These are phyloP conservation scores for Starmera pachycereana DNA, from an alignment of 805 yeast species.

Conservation along the genomic window DNA sequence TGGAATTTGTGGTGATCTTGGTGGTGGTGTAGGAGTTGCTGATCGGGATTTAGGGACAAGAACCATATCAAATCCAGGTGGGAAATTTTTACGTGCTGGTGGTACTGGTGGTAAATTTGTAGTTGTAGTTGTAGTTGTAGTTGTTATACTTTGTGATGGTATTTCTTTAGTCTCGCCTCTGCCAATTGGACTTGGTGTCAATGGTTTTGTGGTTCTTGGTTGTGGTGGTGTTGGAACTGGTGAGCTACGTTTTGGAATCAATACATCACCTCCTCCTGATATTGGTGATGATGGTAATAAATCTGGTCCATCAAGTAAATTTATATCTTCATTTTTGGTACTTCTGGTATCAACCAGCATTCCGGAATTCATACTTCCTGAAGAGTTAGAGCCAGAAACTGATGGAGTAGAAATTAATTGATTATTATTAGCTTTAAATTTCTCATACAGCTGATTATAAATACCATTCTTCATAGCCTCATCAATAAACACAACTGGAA, in stretches of 20 bases:
- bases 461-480: constrained; percentile 46
- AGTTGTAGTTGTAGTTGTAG: neutral
- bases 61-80: constrained; percentile 1
- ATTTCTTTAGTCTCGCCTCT: neutral
- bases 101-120: constrained; percentile 3
- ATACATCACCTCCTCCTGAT: neutral
- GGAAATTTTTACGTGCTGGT: neutral
- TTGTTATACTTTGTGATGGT: neutral
- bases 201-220: neutral
- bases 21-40: constrained; percentile 19
- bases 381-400: no score
- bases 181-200: no score
- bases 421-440: constrained; percentile 31
- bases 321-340: neutral
- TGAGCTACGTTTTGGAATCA: neutral
- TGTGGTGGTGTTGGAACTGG: constrained; percentile 9
- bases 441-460: constrained; percentile 48
- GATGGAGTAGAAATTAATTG: no score
- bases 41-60: constrained; percentile 14
- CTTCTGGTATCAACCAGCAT: neutral
- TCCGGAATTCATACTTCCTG: constrained; percentile 6
- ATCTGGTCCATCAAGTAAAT: neutral
- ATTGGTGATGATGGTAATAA: neutral
- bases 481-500: constrained; percentile 60
- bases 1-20: no score